These are phyloP conservation scores for Didymosphaeria variabile DNA, from an alignment of 2,329 filamentous ascomycete species.

Conservation along the genomic window DNA sequence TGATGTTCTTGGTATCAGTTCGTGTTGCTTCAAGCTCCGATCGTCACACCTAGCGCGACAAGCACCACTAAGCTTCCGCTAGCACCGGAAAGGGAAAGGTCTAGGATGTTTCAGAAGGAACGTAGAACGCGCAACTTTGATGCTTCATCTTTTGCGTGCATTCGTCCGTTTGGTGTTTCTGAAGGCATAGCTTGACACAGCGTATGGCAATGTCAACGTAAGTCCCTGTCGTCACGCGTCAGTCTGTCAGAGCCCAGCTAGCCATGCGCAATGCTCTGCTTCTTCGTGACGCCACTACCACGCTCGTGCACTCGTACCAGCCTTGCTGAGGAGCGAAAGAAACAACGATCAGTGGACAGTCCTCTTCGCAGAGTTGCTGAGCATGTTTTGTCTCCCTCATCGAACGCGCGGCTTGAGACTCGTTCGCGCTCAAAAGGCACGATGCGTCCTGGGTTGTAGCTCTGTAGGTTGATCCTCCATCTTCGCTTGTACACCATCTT, in stretches of 20 bases:
- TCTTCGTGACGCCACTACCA: neutral
- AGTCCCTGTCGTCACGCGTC: neutral
- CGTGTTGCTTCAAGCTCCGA: neutral
- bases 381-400: neutral
- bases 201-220: neutral
- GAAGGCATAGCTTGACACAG: neutral
- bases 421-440: neutral
- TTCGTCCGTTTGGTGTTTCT: neutral
- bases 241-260: neutral
- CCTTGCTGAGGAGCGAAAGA: neutral
- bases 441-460: neutral
- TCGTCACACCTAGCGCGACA: neutral
- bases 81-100: neutral
- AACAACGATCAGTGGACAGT: neutral
- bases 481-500: neutral
- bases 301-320: neutral
- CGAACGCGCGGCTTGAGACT: neutral
- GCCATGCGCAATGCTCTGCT: neutral
- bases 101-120: neutral
- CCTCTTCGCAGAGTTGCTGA: neutral
- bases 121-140: neutral
- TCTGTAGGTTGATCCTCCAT: constrained; percentile 2
- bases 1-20: neutral
- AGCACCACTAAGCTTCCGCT: neutral
- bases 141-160: neutral